Conservation (phyloP, 140 eudicot species). For the Anethum foeniculum region DNA sequence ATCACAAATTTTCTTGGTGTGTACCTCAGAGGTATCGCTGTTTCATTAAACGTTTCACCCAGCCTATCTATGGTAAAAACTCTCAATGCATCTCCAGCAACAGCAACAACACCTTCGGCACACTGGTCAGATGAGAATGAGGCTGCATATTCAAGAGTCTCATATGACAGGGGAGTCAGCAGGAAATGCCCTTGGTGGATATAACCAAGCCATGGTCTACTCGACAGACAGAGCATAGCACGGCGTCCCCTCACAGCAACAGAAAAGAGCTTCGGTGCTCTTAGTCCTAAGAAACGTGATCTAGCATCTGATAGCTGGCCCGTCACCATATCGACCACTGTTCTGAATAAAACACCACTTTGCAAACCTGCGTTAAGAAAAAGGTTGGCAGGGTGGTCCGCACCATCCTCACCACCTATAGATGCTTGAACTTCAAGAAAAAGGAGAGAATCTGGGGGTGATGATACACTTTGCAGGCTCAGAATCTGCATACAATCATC, state of each 20-base stretch:
- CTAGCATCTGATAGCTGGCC: slow-evolving; percentile 98
- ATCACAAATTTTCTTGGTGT: slow-evolving; percentile 92
- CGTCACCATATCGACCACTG: slow-evolving; percentile 94
- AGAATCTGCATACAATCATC: slow-evolving; percentile 94
- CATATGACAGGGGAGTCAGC: slow-evolving; percentile 82
- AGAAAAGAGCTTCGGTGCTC: slow-evolving; percentile 91
- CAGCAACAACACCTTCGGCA: slow-evolving; percentile 99
- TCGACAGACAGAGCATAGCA: slow-evolving; percentile 96
- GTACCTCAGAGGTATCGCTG: slow-evolving; percentile 82
- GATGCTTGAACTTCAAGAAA: slow-evolving; percentile 98
- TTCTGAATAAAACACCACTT: slow-evolving; percentile 87
- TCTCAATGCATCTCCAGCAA: slow-evolving; percentile 90
- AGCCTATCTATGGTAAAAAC: slow-evolving; percentile 90
- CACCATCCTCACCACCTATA: slow-evolving; percentile 95
- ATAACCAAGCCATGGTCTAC: slow-evolving; percentile 98
- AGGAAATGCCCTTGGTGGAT: slow-evolving; percentile 94
- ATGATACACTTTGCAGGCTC: slow-evolving; percentile 83
- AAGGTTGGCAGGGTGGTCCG: slow-evolving; percentile 93
- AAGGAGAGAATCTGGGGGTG: slow-evolving; percentile 92
- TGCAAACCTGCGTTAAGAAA: slow-evolving; percentile 87
- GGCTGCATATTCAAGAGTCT: slow-evolving; percentile 85
- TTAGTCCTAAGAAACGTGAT: slow-evolving; percentile 77
- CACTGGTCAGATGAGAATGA: slow-evolving; percentile 97
- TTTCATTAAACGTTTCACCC: slow-evolving; percentile 91
- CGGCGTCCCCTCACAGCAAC: slow-evolving; percentile 69